Evolutionary conservation across 108 stramenopile genomes (phyloP).

Genomic region (Aurantiochytrium sp.): DNA sequence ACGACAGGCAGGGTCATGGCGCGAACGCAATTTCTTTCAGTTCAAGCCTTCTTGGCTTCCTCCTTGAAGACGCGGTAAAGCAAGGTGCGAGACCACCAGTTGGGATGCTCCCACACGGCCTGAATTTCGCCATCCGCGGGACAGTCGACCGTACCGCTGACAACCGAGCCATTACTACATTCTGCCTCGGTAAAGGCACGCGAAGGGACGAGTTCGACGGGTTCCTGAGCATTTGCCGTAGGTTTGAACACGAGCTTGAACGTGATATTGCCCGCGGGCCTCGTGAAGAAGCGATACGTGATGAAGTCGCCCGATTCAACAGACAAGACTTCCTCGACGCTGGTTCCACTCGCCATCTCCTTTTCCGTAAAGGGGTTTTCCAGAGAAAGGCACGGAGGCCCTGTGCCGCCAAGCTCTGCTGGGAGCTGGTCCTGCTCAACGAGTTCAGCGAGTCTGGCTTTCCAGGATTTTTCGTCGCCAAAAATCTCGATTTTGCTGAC

Average conservation of each 20-base stretch:
- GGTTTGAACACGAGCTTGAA: conserved; percentile 1
- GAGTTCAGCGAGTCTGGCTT: conserved; percentile 1
- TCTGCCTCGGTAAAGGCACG: not conserved
- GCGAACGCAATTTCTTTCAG: too few relatives aligned
- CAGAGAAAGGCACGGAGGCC: not conserved
- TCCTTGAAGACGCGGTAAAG: not conserved
- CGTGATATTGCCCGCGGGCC: not conserved
- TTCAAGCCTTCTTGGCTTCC: not conserved
- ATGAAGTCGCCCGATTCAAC: not conserved
- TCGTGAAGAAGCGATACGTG: not conserved
- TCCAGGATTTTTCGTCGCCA: not conserved
- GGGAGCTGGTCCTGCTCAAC: conserved; percentile 18
- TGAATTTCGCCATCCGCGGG: not conserved
- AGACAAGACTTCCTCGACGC: not conserved
- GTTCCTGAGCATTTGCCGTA: not conserved
- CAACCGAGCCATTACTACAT: not conserved
- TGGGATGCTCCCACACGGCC: not conserved
- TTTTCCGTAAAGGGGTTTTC: not conserved
- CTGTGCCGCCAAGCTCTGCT: conserved; percentile 23
- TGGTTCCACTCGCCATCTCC: not conserved
- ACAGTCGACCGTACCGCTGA: not conserved
- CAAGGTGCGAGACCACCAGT: not conserved
- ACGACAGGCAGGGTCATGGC: too few relatives aligned
- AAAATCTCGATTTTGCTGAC: conserved; percentile 12
- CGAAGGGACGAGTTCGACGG: not conserved